phyloP scores from a whole-genome alignment of 768 basidiomycete genomes.

The Mycena pura region DNA sequence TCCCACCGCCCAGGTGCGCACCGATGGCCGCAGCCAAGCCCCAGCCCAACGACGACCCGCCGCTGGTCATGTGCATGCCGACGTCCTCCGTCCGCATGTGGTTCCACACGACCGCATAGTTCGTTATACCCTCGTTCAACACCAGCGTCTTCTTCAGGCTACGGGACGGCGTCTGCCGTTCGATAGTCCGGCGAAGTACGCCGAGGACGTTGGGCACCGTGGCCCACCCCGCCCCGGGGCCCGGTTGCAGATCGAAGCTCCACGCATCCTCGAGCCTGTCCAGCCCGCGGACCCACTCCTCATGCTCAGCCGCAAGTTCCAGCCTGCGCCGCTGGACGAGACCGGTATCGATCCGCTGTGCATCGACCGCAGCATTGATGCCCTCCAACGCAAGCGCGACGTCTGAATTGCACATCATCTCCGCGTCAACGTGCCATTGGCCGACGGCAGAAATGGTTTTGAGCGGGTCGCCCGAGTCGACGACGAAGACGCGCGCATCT shows the following conservation, averaged over 20 bases:
- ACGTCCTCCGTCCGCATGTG: slow-evolving; percentile 61
- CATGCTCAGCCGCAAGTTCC: slow-evolving; percentile 30
- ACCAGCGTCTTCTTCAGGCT: slow-evolving; percentile 48
- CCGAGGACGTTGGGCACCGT: slow-evolving; percentile 59
- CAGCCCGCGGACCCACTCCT: slow-evolving; percentile 33
- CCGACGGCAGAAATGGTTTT: slow-evolving; percentile 50
- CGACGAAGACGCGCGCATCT: slow-evolving; percentile 59
- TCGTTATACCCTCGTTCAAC: slow-evolving; percentile 71
- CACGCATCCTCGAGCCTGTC: slow-evolving; percentile 40
- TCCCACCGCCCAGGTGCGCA: slow-evolving; percentile 47
- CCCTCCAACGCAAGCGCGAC: slow-evolving; percentile 57
- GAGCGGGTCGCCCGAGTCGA: slow-evolving; percentile 70
- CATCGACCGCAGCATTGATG: slow-evolving; percentile 45
- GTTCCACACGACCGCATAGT: slow-evolving; percentile 58
- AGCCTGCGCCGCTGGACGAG: slow-evolving; percentile 23
- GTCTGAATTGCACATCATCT: slow-evolving; percentile 65
- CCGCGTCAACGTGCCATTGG: slow-evolving; percentile 60
- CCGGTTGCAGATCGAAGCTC: slow-evolving; percentile 9
- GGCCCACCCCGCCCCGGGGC: slow-evolving; percentile 30
- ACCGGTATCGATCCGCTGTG: slow-evolving; percentile 28
- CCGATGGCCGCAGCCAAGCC: slow-evolving; percentile 70
- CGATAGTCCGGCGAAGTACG: slow-evolving; percentile 51
- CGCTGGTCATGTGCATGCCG: slow-evolving; percentile 60
- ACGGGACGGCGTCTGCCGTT: slow-evolving; percentile 43
- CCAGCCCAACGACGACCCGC: slow-evolving; percentile 75